phyloP scores from a whole-genome alignment of 768 basidiomycete genomes.

The Vishniacozyma victoriae region DNA sequence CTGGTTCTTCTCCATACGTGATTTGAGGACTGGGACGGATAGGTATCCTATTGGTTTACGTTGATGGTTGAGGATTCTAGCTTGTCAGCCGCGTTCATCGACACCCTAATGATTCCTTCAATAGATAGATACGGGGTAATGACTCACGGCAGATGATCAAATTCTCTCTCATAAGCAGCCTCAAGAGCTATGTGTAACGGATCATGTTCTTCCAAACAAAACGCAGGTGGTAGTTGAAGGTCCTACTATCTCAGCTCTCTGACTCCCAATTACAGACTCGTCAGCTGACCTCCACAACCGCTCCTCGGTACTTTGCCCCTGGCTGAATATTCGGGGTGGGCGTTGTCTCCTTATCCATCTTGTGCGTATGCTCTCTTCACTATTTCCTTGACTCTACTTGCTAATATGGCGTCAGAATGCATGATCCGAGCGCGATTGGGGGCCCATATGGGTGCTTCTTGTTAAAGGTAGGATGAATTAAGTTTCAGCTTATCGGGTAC shows the following conservation, averaged over 20 bases:
- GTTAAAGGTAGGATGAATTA: too few species aligned
- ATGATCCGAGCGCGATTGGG: not conserved
- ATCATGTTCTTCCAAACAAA: slow-evolving; percentile 67
- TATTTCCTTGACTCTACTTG: too few species aligned
- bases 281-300: slow-evolving; percentile 74
- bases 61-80: slow-evolving; percentile 68
- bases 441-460: too few species aligned
- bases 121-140: not conserved
- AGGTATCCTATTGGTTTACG: slow-evolving; percentile 78
- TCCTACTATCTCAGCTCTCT: slow-evolving; percentile 22
- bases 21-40: slow-evolving; percentile 67
- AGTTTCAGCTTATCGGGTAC: too few species aligned
- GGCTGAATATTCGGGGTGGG: slow-evolving; percentile 22
- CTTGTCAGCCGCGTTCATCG: not conserved
- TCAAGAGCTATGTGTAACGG: slow-evolving; percentile 71
- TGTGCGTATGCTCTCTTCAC: too few species aligned
- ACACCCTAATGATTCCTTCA: not conserved
- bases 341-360: slow-evolving; percentile 34
- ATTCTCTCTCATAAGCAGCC: slow-evolving; percentile 86
- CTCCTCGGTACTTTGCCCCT: slow-evolving; percentile 66
- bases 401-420: not conserved
- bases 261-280: not conserved
- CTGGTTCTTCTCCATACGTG: slow-evolving; percentile 67
- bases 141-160: slow-evolving; percentile 81
- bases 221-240: slow-evolving; percentile 65